Evolutionary conservation across 192 early-diverging fungal genomes (phyloP), one percentile per base, ranked within the genome.

Genomic region (Coemansia nantahalensis): DNA sequence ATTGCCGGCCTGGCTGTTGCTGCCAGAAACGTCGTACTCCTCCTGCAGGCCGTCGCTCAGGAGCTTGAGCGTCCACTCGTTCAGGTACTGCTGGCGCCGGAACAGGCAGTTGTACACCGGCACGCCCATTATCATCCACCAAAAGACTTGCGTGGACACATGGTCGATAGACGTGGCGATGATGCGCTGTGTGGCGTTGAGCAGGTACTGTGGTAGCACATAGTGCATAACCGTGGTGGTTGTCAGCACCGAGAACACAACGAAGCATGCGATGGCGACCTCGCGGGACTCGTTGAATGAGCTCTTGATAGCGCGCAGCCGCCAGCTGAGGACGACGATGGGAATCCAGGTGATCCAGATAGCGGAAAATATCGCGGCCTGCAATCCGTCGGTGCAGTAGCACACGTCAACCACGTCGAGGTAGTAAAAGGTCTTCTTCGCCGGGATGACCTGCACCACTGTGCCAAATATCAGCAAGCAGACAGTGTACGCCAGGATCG

Each of bases 251-350:
- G 59, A 54, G 31, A 73, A 73, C 16, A 73, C 69, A 0, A 65
- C 35, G 3, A 54, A 16, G 19, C 75, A 78, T 0, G 63, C 48
- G 19, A 65, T 45, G 7, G 60, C 39, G 54, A 78, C 67, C 45
- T 70, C 63, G 14, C 60, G 59, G n/a, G 51, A 54, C 34, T 78
- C 75, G 48, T 78, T 78, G 18, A 78, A 78, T 9, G 67, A 67
- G 41, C 63, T 78, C 44, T 78, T 78, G 31, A 78, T 78, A 15
- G 59, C 59, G 30, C 75, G 62, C 31, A 73, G 65, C 19, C 57
- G 43, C 69, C 69, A 73, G 32, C 65, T 65, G 26, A 73, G 42
- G 1, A 51, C 6, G 0, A 59, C 62, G 13, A 78, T 59, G 17
- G 64, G 38, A 8, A 71, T 23, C 63, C 75, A 71, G 0, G 68